Base-by-base conservation (phyloP, 371 early-diverging fungal genomes). In the Mortierella sp. region DNA sequence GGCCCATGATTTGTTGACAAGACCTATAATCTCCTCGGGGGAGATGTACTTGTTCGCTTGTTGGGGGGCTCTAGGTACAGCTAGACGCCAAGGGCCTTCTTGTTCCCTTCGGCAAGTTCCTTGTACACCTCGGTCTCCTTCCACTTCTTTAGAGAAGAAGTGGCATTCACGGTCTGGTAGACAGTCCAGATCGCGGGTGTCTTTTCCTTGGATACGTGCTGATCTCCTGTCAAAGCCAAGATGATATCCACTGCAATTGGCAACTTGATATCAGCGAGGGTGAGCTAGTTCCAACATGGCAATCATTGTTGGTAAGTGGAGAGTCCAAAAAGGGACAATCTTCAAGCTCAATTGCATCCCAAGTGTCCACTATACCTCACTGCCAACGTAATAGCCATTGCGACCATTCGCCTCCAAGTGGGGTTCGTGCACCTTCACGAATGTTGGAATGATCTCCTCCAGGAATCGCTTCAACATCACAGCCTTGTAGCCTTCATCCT, bases 121-220 rank as follows among this genome's bases (percentile, higher is more conserved):
- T 58, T 19, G 41, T 54, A 59, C 1, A 47, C 43, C 45, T 70
- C 62, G 6, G 71, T 59, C 19, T 58, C 46, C 44, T 28, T 37
- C 71, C 71, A 70, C 40, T 52, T 48, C 16, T 39, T 59, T 16
- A 57, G 54, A 3, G 71, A 70, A 5, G 59, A 59, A 40, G 59
- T 54, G n/a, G 53, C 59, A 41, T 54, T 59, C 50, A 70, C 60
- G 4, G n/a, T 63, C 47, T 70, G 55, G 49, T 50, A 70, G 17
- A 63, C 71, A 14, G 71, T 55, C 59, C 59, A 70, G 1, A 70
- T 41, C 5, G 62, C 70, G n/a, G 70, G 70, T 13, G 70, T 70
- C n/a, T 17, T 41, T 10, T 62, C 58, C 34, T 70, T 54, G 34
- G 63, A 59, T 7, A 70, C 40, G 41, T 54, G 59, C 31, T 49